Base-by-base conservation (phyloP, 768 basidiomycete genomes). In the Calocera cornea region DNA sequence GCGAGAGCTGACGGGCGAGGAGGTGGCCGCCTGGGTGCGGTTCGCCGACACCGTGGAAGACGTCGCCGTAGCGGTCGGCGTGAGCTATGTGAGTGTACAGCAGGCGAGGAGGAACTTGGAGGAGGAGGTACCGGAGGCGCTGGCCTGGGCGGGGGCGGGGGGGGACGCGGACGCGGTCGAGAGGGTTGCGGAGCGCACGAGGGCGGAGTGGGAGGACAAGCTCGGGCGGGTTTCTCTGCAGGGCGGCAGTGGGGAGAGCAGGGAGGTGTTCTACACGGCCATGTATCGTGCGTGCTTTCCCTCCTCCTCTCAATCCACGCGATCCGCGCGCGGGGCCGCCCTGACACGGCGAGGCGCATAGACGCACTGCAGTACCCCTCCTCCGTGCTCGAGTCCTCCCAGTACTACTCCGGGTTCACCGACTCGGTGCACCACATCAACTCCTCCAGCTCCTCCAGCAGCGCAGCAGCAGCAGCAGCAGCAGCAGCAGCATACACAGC, bases 391-490 rank as follows among this genome's bases (percentile, higher is more conserved):
- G 90, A 92, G 73, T 77, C 81, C 41, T 83, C 83, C 2, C 73
- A 72, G 7, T 91, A 92, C 74, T 92, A 87, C 74, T 91, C 89
- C 5, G 90, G 84, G 0, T 91, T 92, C 68, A 86, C 89, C 66
- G 83, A 87, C 65, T 68, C 75, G 5, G 76, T 91, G 2, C 67
- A 69, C 19, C 17, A 19, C 38, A 22, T 3, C 5, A 24, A 8
- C 38, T 54, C 41, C 41, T 22, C 64, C 3, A 11, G 3, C 29
- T 64, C 17, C 27, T 64, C 2, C 36, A 19, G 50, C 11, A 22
- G 41, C 31, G 49, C 27, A 19, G 19, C 8, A 16, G 41, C 7
- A 38, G 41, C 33, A 40, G 66, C 33, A 7, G 3, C 12, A 27
- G 67, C 24, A 34, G 36, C 29, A 17, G 44, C 44, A 19, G 44